These are phyloP conservation scores for Leishmania amazonensis DNA, from an alignment of 208 protist species.

Conservation along the genomic window DNA sequence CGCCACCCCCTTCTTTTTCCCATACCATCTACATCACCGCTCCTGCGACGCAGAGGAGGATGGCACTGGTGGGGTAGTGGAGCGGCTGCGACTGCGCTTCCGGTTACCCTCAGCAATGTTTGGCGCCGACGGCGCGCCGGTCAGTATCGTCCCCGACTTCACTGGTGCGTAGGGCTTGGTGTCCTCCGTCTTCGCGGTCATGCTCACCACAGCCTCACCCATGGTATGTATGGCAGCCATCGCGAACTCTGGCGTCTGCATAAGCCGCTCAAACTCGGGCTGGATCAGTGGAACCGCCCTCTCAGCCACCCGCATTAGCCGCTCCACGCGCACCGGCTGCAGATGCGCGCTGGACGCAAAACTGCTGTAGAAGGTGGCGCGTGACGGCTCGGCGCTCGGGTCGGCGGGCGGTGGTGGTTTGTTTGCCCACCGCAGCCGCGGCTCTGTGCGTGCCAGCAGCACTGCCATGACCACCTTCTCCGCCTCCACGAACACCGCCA, in stretches of 20 bases:
- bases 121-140: background rate
- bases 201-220: conserved; percentile 12
- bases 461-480: conserved; percentile 61
- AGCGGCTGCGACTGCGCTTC: conserved; percentile 10
- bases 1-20: background rate
- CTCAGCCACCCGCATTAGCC: conserved; percentile 53
- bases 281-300: conserved; percentile 33
- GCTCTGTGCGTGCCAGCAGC: conserved; percentile 53
- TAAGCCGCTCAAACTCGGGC: conserved; percentile 35
- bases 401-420: conserved; percentile 33
- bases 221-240: conserved; percentile 7
- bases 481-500: conserved; percentile 45
- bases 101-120: background rate
- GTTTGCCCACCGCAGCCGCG: conserved; percentile 42
- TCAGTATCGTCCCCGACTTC: background rate
- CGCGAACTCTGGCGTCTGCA: conserved; percentile 16
- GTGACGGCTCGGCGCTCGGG: conserved; percentile 22
- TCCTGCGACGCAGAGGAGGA: background rate
- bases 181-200: background rate
- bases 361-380: conserved; percentile 48
- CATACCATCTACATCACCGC: background rate
- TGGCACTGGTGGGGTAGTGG: background rate
- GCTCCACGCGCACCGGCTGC: conserved; percentile 49
- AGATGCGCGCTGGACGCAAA: conserved; percentile 71
- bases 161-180: background rate